Base-by-base conservation (phyloP, 768 basidiomycete species). In the Tulasnella sp. region DNA sequence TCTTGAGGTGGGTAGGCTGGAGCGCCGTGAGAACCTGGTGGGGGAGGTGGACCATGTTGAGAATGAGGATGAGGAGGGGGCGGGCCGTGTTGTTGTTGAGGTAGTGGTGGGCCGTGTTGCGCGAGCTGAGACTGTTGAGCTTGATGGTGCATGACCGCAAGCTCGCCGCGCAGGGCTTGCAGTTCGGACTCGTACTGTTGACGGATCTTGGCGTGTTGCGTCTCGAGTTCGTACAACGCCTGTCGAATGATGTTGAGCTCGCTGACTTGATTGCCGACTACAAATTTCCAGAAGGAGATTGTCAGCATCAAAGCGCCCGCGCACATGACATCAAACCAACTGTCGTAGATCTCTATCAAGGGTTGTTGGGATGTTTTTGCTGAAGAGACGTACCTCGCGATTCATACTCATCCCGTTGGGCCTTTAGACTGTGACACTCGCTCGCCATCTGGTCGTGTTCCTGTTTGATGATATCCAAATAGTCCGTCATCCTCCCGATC, bases 221-320 rank as follows among this genome's bases (percentile, higher is more conserved):
- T 74, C 69, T 99, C 94, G 57, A 99, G 83, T 64, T 97, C 92
- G 68, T 92, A 93, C 10, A 97, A 76, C 1, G 87, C 82, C 66
- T 91, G 85, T 34, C 92, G 81, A 66, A 99, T 92, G 67, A 85
- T 82, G 64, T 85, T 87, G 56, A 97, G 75, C 69, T 98, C 94
- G 69, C 83, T 86, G 62, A 97, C 83, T 71, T 98, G 94, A 25
- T 76, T 76, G 3, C 79, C 78, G 50, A 90, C 89, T 90, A 57
- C 10, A 15, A 41, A 7, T 19, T 53, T 17, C 30, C 54, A 51
- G 38, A 54, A 46, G 57, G 50, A 62, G 58, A 53, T 53, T 46
- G 49, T 59, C 29, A 22, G 58, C n/a, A n/a, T n/a, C n/a, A n/a
- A n/a, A 15, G 49, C n/a, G n/a, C n/a, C 19, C 42, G 42, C 42